Conservation (phyloP, 345 rosid species). For the Rhodamnia argentea region DNA sequence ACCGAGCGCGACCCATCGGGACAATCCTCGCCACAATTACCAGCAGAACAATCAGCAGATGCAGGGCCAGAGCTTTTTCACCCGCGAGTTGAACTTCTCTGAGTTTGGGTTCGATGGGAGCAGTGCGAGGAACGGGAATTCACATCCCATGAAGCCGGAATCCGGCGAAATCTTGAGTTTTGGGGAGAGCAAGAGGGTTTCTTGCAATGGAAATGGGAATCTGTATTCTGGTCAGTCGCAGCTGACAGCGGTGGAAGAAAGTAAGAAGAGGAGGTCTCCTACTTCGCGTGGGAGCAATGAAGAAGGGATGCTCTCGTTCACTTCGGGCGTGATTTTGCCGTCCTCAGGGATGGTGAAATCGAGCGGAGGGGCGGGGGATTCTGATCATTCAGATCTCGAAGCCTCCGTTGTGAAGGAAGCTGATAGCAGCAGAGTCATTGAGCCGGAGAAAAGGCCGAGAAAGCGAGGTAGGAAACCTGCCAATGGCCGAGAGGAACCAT, state of each 20-base stretch:
- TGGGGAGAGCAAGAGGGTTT: slow-evolving; percentile 60
- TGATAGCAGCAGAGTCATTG: slow-evolving; percentile 48
- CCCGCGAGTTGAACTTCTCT: slow-evolving; percentile 65
- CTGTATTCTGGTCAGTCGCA: slow-evolving; percentile 41
- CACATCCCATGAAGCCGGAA: slow-evolving; percentile 51
- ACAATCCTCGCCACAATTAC: slow-evolving; percentile 2
- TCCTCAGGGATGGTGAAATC: slow-evolving; percentile 49
- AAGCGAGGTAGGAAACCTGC: slow-evolving; percentile 97
- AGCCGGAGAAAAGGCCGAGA: slow-evolving; percentile 73
- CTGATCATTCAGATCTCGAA: slow-evolving; percentile 91
- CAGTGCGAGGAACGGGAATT: slow-evolving; percentile 32
- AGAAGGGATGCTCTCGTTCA: slow-evolving; percentile 78
- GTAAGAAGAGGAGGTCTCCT: slow-evolving; percentile 55
- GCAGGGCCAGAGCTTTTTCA: slow-evolving; percentile 29
- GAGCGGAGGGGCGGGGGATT: slow-evolving; percentile 50
- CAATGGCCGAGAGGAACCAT: slow-evolving; percentile 88
- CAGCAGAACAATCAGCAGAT: slow-evolving; percentile 14
- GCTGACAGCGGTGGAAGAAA: slow-evolving; percentile 37
- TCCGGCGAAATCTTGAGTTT: slow-evolving; percentile 71
- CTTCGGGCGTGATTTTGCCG: slow-evolving; percentile 53
- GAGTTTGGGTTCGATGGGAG: slow-evolving; percentile 37
- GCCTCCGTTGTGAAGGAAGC: slow-evolving; percentile 74
- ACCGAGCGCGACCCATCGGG: slow-evolving; percentile 14
- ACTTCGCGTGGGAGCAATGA: slow-evolving; percentile 61
- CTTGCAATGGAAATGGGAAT: slow-evolving; percentile 29